Evolutionary conservation across 257 asterid genomes (phyloP).

Genomic region (Forsythia viridissima): DNA sequence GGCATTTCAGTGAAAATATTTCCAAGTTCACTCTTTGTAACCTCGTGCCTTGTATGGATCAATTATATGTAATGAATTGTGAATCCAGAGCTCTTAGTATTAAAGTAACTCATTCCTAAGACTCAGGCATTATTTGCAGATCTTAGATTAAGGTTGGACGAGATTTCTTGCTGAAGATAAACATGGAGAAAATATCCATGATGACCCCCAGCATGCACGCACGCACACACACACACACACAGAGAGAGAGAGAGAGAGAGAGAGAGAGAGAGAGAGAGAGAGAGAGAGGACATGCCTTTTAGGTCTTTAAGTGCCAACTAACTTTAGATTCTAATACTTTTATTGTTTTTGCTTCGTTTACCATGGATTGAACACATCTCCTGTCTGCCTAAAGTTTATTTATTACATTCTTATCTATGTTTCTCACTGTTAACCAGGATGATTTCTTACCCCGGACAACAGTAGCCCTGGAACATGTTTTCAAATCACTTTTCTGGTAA

Average conservation of each 20-base stretch:
- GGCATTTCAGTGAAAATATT: no score
- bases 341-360: background rate
- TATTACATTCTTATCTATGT: slow-evolving; percentile 1
- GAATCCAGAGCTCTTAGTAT: no score
- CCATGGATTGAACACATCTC: slow-evolving; percentile 5
- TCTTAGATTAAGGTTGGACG: background rate
- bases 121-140: background rate
- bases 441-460: slow-evolving; percentile 99
- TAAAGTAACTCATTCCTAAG: no score
- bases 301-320: background rate
- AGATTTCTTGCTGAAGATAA: background rate
- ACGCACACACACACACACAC: background rate
- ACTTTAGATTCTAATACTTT: slow-evolving; percentile 8
- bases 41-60: no score
- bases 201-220: background rate
- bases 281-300: background rate
- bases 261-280: background rate
- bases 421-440: slow-evolving; percentile 56
- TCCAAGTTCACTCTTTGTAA: no score
- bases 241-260: no score
- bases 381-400: slow-evolving; percentile 10
- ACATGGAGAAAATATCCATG: background rate
- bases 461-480: slow-evolving; percentile 75
- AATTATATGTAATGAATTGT: no score
- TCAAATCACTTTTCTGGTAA: slow-evolving; percentile 96